Conservation (phyloP, 2,329 filamentous ascomycete species). For the Cladophialophora carrionii region DNA sequence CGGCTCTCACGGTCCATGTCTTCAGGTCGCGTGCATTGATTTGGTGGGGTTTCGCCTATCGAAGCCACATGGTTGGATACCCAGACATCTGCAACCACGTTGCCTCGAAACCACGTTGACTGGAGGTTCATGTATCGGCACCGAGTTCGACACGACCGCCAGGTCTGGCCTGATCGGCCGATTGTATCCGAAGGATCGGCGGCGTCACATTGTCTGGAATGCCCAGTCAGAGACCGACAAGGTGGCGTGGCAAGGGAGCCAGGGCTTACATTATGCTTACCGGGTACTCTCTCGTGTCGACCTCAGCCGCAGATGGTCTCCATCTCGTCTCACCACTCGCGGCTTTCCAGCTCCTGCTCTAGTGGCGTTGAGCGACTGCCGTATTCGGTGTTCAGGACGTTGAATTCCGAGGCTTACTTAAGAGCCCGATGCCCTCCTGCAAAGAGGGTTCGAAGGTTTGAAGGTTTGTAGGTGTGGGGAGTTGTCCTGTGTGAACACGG, state of each 20-base stretch:
- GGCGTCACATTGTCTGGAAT: not conserved
- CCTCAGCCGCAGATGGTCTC: slow-evolving; percentile 4
- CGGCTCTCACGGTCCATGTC: not conserved
- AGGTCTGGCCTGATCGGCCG: not conserved
- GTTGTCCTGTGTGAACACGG: not conserved
- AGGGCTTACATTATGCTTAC: too few species aligned
- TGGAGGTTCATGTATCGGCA: not conserved
- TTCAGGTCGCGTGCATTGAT: too few species aligned
- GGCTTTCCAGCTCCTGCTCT: not conserved
- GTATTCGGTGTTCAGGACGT: not conserved
- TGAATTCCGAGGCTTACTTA: not conserved
- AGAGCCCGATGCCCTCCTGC: not conserved
- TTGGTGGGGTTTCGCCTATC: not conserved
- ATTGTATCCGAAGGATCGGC: not conserved
- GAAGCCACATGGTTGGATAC: slow-evolving; percentile 10
- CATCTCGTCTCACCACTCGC: not conserved
- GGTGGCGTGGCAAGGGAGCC: not conserved
- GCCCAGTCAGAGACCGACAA: not conserved
- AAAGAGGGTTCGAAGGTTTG: not conserved
- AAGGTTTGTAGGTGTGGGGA: not conserved
- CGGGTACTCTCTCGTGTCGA: too few species aligned
- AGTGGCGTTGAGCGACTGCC: not conserved
- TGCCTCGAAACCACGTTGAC: not conserved
- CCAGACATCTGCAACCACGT: not conserved
- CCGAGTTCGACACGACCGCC: not conserved